A percentile compares a stretch with the other conserved stretches of the same genome.
Evolutionary conservation across 208 protist species (phyloP).

Genomic region (Acanthamoeba healyi): DNA sequence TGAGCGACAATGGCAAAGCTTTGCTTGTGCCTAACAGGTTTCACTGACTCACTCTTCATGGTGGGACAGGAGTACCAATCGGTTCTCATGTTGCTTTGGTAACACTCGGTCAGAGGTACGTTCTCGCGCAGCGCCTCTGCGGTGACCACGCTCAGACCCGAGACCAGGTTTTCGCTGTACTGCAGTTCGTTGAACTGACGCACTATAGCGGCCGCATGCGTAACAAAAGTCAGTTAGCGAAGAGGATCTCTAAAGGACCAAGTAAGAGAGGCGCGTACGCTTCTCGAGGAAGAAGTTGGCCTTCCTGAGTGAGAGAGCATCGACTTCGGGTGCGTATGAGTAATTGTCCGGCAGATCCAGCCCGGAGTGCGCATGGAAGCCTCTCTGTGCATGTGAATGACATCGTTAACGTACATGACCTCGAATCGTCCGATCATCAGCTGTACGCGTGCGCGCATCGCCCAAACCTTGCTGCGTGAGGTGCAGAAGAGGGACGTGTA

Average conservation of each 20-base stretch:
- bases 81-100: too few species aligned
- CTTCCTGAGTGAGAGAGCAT: neutral
- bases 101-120: neutral
- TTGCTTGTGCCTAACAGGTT: too few species aligned
- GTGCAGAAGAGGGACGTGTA: neutral
- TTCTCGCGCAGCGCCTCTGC: neutral
- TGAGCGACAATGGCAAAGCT: neutral
- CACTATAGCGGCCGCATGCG: too few species aligned
- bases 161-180: slow-evolving; percentile 7
- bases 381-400: neutral
- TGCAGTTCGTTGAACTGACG: slow-evolving; percentile 9
- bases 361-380: neutral
- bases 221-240: too few species aligned
- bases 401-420: neutral
- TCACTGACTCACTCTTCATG: too few species aligned
- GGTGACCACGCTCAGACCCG: neutral
- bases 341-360: neutral
- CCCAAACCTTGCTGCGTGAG: too few species aligned
- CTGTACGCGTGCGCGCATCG: too few species aligned
- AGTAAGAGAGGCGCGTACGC: neutral
- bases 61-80: neutral
- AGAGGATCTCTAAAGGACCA: neutral
- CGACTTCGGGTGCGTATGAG: neutral
- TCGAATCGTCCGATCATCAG: too few species aligned
- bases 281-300: slow-evolving; percentile 15